Conservation (phyloP, 2,329 filamentous ascomycete genomes). For the Parastagonospora nodorum region DNA sequence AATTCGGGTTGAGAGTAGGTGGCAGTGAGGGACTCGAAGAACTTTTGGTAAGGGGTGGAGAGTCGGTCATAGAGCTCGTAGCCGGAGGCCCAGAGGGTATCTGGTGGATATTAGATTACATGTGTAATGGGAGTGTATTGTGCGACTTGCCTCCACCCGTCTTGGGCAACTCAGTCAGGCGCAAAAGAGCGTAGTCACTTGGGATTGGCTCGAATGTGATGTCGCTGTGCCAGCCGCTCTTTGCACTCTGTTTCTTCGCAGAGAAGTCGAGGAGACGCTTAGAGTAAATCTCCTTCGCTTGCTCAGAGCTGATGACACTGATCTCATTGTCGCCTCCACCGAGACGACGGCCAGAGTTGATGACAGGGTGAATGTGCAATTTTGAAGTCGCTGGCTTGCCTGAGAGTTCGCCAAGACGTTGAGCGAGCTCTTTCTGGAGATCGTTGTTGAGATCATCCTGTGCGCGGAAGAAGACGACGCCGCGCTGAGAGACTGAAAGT, state of each 20-base stretch:
- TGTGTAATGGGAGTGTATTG: background rate
- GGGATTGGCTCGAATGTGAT: slow-evolving; percentile 49
- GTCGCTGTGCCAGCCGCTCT: slow-evolving; percentile 58
- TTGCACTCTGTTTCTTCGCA: slow-evolving; percentile 52
- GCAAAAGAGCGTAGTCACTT: slow-evolving; percentile 45
- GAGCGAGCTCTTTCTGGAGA: slow-evolving; percentile 59
- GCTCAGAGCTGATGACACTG: slow-evolving; percentile 46
- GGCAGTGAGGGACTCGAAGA: slow-evolving; percentile 54
- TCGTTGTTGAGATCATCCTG: slow-evolving; percentile 58
- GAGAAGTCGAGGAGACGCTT: slow-evolving; percentile 24
- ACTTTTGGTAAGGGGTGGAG: slow-evolving; percentile 54
- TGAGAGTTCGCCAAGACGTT: slow-evolving; percentile 62
- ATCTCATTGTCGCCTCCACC: slow-evolving; percentile 46
- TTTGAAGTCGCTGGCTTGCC: slow-evolving; percentile 62
- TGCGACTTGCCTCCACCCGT: slow-evolving; percentile 51
- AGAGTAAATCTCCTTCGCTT: slow-evolving; percentile 41
- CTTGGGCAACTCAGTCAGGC: slow-evolving; percentile 42
- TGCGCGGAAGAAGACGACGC: slow-evolving; percentile 61
- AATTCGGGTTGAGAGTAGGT: slow-evolving; percentile 54
- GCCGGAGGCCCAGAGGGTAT: slow-evolving; percentile 44
- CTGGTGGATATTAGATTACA: slow-evolving; percentile 6
- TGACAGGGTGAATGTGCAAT: slow-evolving; percentile 66
- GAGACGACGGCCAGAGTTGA: slow-evolving; percentile 52
- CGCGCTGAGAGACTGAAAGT: slow-evolving; percentile 54
- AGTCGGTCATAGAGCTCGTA: slow-evolving; percentile 57